phyloP scores from a whole-genome alignment of 352 stramenopile species.

The Blastocystis sp. region DNA sequence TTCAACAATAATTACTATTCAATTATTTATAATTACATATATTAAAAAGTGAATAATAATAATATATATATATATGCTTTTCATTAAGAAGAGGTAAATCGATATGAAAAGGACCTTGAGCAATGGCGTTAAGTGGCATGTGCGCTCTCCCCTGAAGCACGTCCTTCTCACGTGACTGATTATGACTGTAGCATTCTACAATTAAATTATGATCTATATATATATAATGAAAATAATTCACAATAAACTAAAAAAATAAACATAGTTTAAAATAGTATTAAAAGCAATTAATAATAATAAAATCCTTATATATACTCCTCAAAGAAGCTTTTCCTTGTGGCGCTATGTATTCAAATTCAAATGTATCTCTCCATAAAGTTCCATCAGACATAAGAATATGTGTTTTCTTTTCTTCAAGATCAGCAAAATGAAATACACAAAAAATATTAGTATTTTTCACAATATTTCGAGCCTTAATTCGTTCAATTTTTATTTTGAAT shows the following conservation, averaged over 20 bases:
- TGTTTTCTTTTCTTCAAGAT: background rate
- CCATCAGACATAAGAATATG: conserved; percentile 20
- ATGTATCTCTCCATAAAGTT: conserved; percentile 24
- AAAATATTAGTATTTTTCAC: conserved; percentile 20
- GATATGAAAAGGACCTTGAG: conserved; percentile 27
- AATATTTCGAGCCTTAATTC: conserved; percentile 27
- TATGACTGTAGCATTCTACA: conserved; percentile 13
- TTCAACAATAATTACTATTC: too few relatives aligned
- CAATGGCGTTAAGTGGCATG: conserved; percentile 5
- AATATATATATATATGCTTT: background rate
- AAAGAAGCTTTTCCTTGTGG: conserved; percentile 22
- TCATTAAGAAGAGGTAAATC: conserved; percentile 30
- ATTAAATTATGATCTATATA: conserved; percentile 28
- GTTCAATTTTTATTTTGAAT: conserved; percentile 30
- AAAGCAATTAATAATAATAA: too few relatives aligned
- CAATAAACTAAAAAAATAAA: too few relatives aligned
- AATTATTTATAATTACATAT: too few relatives aligned
- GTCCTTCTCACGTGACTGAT: conserved; percentile 17
- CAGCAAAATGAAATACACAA: conserved; percentile 34
- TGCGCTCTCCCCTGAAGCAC: background rate
- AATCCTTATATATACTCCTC: background rate
- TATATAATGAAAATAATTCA: too few relatives aligned
- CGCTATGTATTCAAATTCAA: conserved; percentile 35
- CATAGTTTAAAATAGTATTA: too few relatives aligned
- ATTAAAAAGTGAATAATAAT: too few relatives aligned